Base-by-base conservation (phyloP, 306 rosid species). In the Cucurbita ficifolia region DNA sequence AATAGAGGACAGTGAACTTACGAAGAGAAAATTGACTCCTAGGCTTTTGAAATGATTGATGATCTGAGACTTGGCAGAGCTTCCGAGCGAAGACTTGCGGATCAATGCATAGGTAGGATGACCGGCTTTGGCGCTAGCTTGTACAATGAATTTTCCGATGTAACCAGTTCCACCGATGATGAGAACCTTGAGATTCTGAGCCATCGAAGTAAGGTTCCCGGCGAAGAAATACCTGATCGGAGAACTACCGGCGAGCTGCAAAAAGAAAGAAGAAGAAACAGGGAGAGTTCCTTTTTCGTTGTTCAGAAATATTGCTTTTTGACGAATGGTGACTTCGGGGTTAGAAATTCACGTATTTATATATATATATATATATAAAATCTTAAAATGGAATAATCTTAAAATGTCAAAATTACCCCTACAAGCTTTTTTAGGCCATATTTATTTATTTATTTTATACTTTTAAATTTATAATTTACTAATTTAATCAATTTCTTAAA, bases 121-220 rank as follows among this genome's bases (percentile, higher is more conserved):
- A 8, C 82, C 80, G n/a, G 82, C 82, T 67, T 71, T 83, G 13
- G 82, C 74, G 76, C 86, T 80, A 2, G 86, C 80, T 72, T 75
- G 82, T 18, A 75, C 86, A 0, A 83, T 78, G 57, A 75, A 78
- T 70, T 83, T 83, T 1, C 84, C 84, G 21, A 77, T 77, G 56
- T 78, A 78, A 1, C 82, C 80, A 2, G 84, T 78, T 50, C 87
- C 84, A 7, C 84, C 87, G 35, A 83, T 60, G 58, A 80, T 17
- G 51, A 83, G 74, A 59, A 83, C 63, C 73, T 75, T 83, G 76
- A 80, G 80, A 51, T 79, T 77, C 17, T 52, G 49, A 0, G 74
- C 78, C 78, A 78, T 78, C 40, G 77, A 72, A 24, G 17, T 24
- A 57, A 57, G n/a, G 13, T 12, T 57, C 0, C 8, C 38, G n/a